Evolutionary conservation across 352 stramenopile genomes (phyloP), one percentile per base, ranked within the genome.

Genomic region (Phytophthora hibernalis): DNA sequence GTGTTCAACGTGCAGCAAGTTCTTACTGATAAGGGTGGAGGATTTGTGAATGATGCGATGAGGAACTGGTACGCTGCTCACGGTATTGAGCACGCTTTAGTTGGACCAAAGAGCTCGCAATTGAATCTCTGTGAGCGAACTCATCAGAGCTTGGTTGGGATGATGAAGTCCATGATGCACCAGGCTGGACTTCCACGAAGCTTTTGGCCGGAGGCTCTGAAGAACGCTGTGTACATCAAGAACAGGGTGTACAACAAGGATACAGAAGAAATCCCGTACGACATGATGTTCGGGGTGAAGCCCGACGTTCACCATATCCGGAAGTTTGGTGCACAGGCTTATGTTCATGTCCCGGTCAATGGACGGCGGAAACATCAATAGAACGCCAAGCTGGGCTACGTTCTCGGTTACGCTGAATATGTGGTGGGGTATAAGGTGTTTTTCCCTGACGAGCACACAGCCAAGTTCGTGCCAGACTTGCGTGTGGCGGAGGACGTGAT

Each of bases 241-340:
- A 55, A 55, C 30, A 9, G 49, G 20, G n/a, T 44, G 11, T 55
- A 55, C 30, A 43, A 55, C 15, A 42, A 44, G 7, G 30, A 18
- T 5, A 44, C 30, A 18, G 24, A 3, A 15, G 42, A 16, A 5
- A 31, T 31, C 26, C 26, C 26, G 26, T 31, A 31, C 26, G 26
- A 31, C 5, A 31, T 31, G 26, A 37, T 55, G 26, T 55, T 43
- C n/a, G 31, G 31, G 3, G 35, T 43, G 30, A 55, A 55, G 21
- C 49, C 49, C 10, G 30, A 55, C 30, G 49, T 44, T 18, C 49
- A 55, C 35, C 49, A 35, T 15, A 54, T 55, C n/a, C n/a, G 30
- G 16, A 55, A 33, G n/a, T 55, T 55, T 44, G 49, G 49, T 6
- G 30, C 30, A 12, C 30, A 44, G 49, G 24, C 30, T 22, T 55